These are phyloP conservation scores for Diutina rugosa DNA, from an alignment of 1,139 yeast species.

Conservation along the genomic window DNA sequence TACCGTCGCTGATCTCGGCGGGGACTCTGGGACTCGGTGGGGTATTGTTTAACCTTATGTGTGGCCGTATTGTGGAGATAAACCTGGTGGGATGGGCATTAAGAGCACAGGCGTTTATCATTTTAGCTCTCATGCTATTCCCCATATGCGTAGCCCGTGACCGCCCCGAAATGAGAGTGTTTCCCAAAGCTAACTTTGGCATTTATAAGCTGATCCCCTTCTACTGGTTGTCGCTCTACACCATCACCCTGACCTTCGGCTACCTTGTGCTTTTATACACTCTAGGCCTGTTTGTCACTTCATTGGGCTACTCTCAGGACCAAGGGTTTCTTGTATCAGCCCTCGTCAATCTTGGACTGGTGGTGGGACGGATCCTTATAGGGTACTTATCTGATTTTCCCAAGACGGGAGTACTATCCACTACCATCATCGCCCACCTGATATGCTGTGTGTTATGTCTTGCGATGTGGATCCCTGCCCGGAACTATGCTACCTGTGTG, in stretches of 20 bases:
- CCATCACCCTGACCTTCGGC: neutral
- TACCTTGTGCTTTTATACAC: conserved; percentile 25
- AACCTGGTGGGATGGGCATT: conserved; percentile 28
- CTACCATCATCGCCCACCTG: conserved; percentile 18
- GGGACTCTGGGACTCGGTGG: conserved; percentile 59
- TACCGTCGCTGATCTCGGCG: conserved; percentile 42
- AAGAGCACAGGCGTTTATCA: conserved; percentile 22
- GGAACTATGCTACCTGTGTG: conserved; percentile 38
- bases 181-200: neutral
- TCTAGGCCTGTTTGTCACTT: conserved; percentile 18
- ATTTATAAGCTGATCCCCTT: neutral
- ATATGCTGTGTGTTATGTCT: conserved; percentile 24
- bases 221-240: neutral
- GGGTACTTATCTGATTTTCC: conserved; percentile 29
- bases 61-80: conserved; percentile 18
- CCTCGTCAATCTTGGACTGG: conserved; percentile 31
- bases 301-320: conserved; percentile 22
- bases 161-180: neutral
- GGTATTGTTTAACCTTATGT: conserved; percentile 28
- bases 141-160: conserved; percentile 9
- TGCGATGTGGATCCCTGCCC: conserved; percentile 56
- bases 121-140: conserved; percentile 18
- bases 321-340: conserved; percentile 38
- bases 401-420: conserved; percentile 28
- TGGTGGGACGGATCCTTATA: conserved; percentile 31